Base-by-base conservation (phyloP, 2,329 filamentous ascomycete genomes). In the Aspergillus nomiae region DNA sequence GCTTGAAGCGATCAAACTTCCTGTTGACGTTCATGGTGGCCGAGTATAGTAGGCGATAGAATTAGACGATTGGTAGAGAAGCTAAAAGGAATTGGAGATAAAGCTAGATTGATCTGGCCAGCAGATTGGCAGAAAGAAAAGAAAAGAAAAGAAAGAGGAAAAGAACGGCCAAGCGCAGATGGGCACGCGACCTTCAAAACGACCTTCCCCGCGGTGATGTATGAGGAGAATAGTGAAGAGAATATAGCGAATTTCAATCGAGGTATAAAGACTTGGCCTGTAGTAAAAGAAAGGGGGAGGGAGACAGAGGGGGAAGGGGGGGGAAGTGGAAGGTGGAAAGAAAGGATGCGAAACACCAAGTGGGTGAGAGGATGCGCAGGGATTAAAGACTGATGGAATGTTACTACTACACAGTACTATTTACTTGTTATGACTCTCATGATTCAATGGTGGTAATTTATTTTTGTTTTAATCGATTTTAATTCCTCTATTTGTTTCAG, bases 1-100 rank as follows among this genome's bases (percentile, higher is more conserved):
- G 94, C 83, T 94, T 96, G 84, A 96, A 90, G 75, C 94, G 90
- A 81, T 94, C 94, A 76, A 98, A 88, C 78, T 96, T 97, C 85
- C 96, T 97, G 80, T 88, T 89, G 77, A 89, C 83, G 72, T 87
- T 87, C 85, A 87, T 87, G 38, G 63, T 81, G 73, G 57, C 30
- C 6, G 30, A 56, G 12, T 50, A 26, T 19, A 41, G 32, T 45
- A 53, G 41, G 36, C 58, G 38, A 55, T 43, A 26, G 8, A 24
- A 32, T 38, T 53, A 14, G n/a, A 21, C 19, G 38, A 32, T 21
- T 24, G 36, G 32, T 51, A 43, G 21, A 43, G 61, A 63, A 50
- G 51, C 60, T 34, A 62, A 28, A 32, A 41, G 5, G 43, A 45
- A 28, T 43, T 34, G 61, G 46, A 45, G 51, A 56, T 56, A 56